Percentiles rank a stretch among this genome's conserved stretches.
These are phyloP conservation scores for Bimuria novae-zelandiae DNA, from an alignment of 2,329 filamentous ascomycete genomes.

Conservation along the genomic window DNA sequence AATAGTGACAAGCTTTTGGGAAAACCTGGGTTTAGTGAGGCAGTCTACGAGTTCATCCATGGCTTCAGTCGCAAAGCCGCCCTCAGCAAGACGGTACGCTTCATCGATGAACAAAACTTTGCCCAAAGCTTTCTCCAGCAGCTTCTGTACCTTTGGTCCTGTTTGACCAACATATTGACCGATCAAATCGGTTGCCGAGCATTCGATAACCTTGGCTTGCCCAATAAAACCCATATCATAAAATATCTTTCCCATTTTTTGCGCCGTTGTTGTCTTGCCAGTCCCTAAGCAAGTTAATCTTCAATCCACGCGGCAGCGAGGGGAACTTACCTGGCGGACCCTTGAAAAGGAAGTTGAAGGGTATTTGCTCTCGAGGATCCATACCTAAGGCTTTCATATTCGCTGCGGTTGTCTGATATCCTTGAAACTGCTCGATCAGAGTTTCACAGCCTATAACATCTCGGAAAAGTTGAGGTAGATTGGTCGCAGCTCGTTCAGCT, in stretches of 20 bases:
- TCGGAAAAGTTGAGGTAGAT: slow-evolving; percentile 61
- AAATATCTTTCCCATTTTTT: slow-evolving; percentile 75
- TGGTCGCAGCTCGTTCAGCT: slow-evolving; percentile 50
- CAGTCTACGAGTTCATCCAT: slow-evolving; percentile 58
- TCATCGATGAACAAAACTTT: slow-evolving; percentile 74
- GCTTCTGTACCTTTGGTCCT: slow-evolving; percentile 65
- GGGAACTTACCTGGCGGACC: no score
- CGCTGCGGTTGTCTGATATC: slow-evolving; percentile 58
- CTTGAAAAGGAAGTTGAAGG: slow-evolving; percentile 71
- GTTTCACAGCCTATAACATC: slow-evolving; percentile 63
- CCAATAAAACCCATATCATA: slow-evolving; percentile 74
- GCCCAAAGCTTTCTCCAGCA: slow-evolving; percentile 66
- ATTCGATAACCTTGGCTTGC: slow-evolving; percentile 64
- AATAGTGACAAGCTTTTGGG: slow-evolving; percentile 66
- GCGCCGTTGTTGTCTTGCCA: slow-evolving; percentile 73
- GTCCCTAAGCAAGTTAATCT: no score
- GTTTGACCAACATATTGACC: slow-evolving; percentile 73
- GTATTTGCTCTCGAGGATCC: slow-evolving; percentile 63
- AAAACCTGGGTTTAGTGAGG: slow-evolving; percentile 62
- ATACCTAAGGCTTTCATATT: slow-evolving; percentile 57
- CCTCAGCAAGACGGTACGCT: slow-evolving; percentile 67
- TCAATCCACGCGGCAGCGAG: no score
- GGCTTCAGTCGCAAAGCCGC: slow-evolving; percentile 61
- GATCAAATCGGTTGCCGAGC: slow-evolving; percentile 70
- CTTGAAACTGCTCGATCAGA: slow-evolving; percentile 58